Evolutionary conservation across 1,139 yeast species (phyloP).

Genomic region (Pichia sp.): DNA sequence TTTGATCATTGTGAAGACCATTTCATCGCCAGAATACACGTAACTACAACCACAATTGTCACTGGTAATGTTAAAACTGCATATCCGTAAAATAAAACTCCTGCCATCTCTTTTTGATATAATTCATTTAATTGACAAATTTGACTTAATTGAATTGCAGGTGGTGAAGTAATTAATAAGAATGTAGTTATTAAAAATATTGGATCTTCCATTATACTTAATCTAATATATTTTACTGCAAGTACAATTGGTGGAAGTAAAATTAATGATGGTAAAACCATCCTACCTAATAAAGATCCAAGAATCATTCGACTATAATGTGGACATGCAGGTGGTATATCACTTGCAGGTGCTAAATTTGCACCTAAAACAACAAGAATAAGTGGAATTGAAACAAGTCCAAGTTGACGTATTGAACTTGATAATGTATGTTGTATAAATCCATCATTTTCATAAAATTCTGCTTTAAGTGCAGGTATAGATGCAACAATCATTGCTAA

Average conservation of each 20-base stretch:
- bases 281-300: slow-evolving; percentile 66
- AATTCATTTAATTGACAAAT: slow-evolving; percentile 73
- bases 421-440: slow-evolving; percentile 76
- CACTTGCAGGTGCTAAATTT: slow-evolving; percentile 62
- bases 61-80: slow-evolving; percentile 71
- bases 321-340: slow-evolving; percentile 58
- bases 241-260: slow-evolving; percentile 64
- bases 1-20: slow-evolving; percentile 18
- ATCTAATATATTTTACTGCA: slow-evolving; percentile 56
- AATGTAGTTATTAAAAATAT: slow-evolving; percentile 73
- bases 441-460: slow-evolving; percentile 57
- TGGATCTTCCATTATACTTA: slow-evolving; percentile 78
- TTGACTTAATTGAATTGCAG: slow-evolving; percentile 79
- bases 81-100: slow-evolving; percentile 84
- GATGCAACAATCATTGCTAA: slow-evolving; percentile 79
- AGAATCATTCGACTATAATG: slow-evolving; percentile 54
- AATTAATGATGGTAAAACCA: slow-evolving; percentile 67
- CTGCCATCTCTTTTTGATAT: slow-evolving; percentile 78
- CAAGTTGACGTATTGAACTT: slow-evolving; percentile 69
- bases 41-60: slow-evolving; percentile 66
- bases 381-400: slow-evolving; percentile 83
- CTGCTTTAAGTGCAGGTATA: slow-evolving; percentile 58
- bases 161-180: slow-evolving; percentile 71
- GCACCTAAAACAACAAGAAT: slow-evolving; percentile 70
- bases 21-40: slow-evolving; percentile 59